A percentile compares a stretch with the other conserved stretches of the same genome.
These are phyloP conservation scores for Toxoplasma gondii DNA, from an alignment of 169 alveolate species.

Conservation along the genomic window DNA sequence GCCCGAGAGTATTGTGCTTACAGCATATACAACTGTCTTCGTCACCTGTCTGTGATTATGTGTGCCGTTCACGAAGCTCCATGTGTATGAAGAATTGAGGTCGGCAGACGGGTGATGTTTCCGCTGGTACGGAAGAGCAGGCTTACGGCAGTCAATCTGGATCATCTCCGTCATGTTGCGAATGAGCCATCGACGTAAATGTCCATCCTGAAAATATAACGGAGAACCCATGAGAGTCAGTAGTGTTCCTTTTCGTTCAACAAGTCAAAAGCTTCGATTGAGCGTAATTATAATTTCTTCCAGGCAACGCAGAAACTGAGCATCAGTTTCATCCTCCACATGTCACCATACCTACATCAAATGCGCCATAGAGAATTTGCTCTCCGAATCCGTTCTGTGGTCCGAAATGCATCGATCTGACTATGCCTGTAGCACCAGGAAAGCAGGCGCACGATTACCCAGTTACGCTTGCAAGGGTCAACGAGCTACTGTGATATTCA, in stretches of 20 bases:
- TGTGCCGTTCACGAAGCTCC: too few relatives aligned
- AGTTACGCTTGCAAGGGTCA: too few relatives aligned
- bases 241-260: not conserved
- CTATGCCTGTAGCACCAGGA: conserved; percentile 6
- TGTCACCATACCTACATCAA: conserved; percentile 10
- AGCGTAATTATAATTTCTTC: not conserved
- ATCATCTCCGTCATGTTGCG: not conserved
- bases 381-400: conserved; percentile 45
- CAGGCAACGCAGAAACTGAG: not conserved
- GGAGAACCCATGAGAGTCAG: not conserved
- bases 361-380: conserved; percentile 41
- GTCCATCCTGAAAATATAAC: not conserved
- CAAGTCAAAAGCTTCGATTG: not conserved
- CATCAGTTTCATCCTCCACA: not conserved
- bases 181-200: conserved; percentile 38
- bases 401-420: conserved; percentile 21
- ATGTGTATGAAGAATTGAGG: too few relatives aligned
- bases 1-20: too few relatives aligned
- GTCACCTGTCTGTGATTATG: too few relatives aligned
- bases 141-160: conserved; percentile 32
- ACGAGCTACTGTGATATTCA: too few relatives aligned
- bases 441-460: too few relatives aligned
- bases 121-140: not conserved
- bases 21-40: too few relatives aligned
- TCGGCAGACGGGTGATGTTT: not conserved